Evolutionary conservation across 176 grass and related monocot species (phyloP), one percentile per base, ranked within the genome.

Genomic region (Thalia dealbata): DNA sequence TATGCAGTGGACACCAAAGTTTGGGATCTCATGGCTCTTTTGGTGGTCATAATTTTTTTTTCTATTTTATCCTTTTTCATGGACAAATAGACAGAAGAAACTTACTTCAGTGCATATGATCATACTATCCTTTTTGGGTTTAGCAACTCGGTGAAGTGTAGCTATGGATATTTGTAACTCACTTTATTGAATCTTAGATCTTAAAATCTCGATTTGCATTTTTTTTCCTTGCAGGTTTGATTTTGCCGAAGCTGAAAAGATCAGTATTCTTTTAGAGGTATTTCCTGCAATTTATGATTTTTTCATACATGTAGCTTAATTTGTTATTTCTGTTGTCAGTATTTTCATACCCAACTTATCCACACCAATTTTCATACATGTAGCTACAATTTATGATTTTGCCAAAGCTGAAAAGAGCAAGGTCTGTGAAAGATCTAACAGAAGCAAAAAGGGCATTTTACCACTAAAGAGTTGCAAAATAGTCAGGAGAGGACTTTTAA

Each of bases 181-280:
- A 23, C 44, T 42, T 7, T 11, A 45, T 44, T 44, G 27, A 22
- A 14, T 25, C 70, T 25, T 28, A 26, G 8, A 25, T 72, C 15
- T 51, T 80, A 25, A 78, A 73, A 35, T 38, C 24, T 41, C 21
- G 14, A 10, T 19, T 6, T 18, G 30, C 16, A 71, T 71, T 3
- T 24, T 14, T 29, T 72, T 75, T 46, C 23, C n/a, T 73, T 85
- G 41, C 82, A 97, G 93, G 93, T 73, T 88, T 84, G 93, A 97
- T 78, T 97, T 97, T 81, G 69, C 71, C 3, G 83, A 92, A 68
- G 78, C 91, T 76, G 89, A 97, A 63, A 97, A 90, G 74, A 63
- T 82, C 25, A 75, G 73, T 81, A 90, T 97, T 78, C 86, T 97
- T 73, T 86, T 85, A 67, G 89, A 97, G 89, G 93, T 97, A 86